These are phyloP conservation scores for Nemania diffusa DNA, from an alignment of 2,329 filamentous ascomycete genomes.

Conservation along the genomic window DNA sequence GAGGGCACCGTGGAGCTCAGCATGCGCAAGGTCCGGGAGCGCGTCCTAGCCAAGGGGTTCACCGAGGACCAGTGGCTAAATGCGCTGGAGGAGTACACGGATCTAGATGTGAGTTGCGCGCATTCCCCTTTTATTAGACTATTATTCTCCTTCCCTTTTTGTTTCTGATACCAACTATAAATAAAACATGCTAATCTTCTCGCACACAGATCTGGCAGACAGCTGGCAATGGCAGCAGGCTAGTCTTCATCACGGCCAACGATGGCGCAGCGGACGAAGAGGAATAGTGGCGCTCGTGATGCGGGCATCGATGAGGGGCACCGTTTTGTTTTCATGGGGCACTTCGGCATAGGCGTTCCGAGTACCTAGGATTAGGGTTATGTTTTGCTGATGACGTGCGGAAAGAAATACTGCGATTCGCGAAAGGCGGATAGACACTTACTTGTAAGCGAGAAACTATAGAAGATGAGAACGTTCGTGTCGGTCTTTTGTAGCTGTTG, in stretches of 20 bases:
- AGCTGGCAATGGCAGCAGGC: conserved; percentile 72
- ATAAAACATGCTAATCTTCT: conserved; percentile 44
- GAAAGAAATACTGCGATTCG: background rate
- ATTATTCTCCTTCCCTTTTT: conserved; percentile 43
- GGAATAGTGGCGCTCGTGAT: conserved; percentile 20
- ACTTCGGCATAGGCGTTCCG: background rate
- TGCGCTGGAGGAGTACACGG: conserved; percentile 88
- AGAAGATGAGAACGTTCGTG: too few relatives aligned
- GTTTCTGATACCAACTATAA: background rate
- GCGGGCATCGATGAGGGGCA: background rate
- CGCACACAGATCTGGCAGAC: conserved; percentile 78
- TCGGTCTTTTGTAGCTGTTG: too few relatives aligned
- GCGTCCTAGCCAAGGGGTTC: conserved; percentile 95
- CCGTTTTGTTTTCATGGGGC: background rate
- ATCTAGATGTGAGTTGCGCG: conserved; percentile 82
- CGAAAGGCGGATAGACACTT: background rate
- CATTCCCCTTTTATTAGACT: background rate
- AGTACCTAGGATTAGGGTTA: background rate
- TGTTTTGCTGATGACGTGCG: conserved; percentile 2
- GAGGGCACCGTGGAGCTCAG: conserved; percentile 75
- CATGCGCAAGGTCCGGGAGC: conserved; percentile 86
- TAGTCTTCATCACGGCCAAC: conserved; percentile 72
- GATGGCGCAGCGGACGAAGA: conserved; percentile 44
- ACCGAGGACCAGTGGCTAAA: conserved; percentile 91
- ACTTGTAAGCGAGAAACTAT: background rate